Percentiles rank a stretch among this genome's conserved stretches.
Evolutionary conservation across 108 stramenopile genomes (phyloP).

Genomic region (Skeletonema costatum): DNA sequence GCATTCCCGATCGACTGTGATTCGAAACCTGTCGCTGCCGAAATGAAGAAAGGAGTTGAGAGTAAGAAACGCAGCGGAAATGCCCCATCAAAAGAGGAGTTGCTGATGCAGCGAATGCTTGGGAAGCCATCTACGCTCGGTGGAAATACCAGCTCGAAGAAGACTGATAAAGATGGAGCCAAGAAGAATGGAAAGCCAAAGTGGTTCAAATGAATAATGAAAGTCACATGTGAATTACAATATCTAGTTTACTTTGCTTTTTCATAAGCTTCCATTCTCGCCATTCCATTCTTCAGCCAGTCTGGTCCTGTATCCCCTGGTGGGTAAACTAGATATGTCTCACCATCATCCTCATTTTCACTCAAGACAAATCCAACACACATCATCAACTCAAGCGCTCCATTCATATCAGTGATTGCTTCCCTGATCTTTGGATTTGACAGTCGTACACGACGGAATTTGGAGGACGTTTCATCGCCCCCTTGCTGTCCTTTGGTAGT

Average conservation of each 20-base stretch:
- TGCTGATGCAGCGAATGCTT: conserved; percentile 50
- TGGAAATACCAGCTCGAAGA: conserved; percentile 12
- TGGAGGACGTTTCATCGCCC: conserved; percentile 54
- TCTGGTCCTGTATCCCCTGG: conserved; percentile 45
- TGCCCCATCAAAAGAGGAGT: conserved; percentile 44
- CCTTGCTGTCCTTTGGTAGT: conserved; percentile 73
- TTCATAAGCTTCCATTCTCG: conserved; percentile 62
- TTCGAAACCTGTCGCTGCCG: conserved; percentile 4
- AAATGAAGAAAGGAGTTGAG: conserved; percentile 1
- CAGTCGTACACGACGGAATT: conserved; percentile 76
- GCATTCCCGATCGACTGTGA: conserved; percentile 47
- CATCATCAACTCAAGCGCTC: conserved; percentile 78
- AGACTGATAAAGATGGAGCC: conserved; percentile 10
- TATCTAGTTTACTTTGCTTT: background rate
- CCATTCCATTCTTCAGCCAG: conserved; percentile 58
- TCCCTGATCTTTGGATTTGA: conserved; percentile 83
- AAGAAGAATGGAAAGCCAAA: conserved; percentile 51
- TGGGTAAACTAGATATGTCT: conserved; percentile 73
- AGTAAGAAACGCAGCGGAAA: background rate
- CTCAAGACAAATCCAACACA: conserved; percentile 61
- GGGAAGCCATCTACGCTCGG: conserved; percentile 30
- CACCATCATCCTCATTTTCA: conserved; percentile 68
- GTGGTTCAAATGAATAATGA: conserved; percentile 33
- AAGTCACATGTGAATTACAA: background rate
- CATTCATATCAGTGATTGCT: conserved; percentile 65